Conservation (phyloP, 345 rosid species). For the Eucalyptus curtisii region DNA sequence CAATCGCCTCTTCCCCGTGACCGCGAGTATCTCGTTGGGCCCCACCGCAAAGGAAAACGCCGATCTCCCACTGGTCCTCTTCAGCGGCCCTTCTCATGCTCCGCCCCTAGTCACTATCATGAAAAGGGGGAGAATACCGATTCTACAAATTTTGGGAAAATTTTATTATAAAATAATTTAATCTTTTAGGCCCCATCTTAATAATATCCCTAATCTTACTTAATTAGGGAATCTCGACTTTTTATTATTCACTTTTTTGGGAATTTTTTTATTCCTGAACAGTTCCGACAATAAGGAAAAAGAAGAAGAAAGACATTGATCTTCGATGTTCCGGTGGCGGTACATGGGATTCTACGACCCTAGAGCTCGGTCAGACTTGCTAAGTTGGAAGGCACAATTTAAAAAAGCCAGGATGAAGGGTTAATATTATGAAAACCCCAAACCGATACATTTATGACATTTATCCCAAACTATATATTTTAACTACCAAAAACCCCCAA, state of each 20-base stretch:
- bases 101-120: neutral
- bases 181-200: neutral
- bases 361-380: too few relatives aligned
- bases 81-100: neutral
- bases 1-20: neutral
- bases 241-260: neutral
- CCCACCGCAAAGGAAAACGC: neutral
- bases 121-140: neutral
- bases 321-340: fast-evolving
- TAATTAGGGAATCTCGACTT: neutral
- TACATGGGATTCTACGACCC: too few relatives aligned
- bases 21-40: neutral
- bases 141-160: neutral
- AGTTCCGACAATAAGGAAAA: too few relatives aligned
- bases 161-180: neutral
- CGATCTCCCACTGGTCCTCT: neutral
- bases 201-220: neutral
- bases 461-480: fast-evolving
- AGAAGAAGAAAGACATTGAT: too few relatives aligned
- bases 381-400: too few relatives aligned
- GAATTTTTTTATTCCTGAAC: neutral
- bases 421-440: too few relatives aligned
- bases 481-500: fast-evolving
- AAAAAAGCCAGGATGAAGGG: too few relatives aligned
- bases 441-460: fast-evolving